Conservation (phyloP, 768 basidiomycete species). For the Crepidotus variabilis region DNA sequence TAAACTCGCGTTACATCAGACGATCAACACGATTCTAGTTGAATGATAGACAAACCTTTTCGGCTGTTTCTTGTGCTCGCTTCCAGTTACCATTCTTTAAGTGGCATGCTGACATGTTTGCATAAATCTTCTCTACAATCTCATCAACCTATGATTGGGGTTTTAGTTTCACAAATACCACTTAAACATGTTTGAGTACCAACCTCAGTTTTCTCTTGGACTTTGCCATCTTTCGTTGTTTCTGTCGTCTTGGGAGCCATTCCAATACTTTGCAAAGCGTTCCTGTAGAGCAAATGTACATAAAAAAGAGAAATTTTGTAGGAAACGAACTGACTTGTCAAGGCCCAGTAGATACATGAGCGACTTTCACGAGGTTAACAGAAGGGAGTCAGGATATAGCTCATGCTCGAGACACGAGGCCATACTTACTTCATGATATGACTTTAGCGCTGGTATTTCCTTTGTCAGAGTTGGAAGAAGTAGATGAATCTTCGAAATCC, state of each 20-base stretch:
- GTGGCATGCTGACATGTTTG: constrained; percentile 84
- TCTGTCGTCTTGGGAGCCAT: constrained; percentile 28
- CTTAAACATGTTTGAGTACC: constrained; percentile 6
- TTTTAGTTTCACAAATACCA: neutral
- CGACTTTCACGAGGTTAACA: constrained; percentile 36
- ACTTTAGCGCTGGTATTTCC: constrained; percentile 49
- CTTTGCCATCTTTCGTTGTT: constrained; percentile 28
- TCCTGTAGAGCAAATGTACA: constrained; percentile 30
- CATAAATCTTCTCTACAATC: constrained; percentile 76
- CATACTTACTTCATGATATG: constrained; percentile 64
- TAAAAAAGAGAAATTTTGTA: neutral
- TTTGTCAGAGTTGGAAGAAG: constrained; percentile 1
- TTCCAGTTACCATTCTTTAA: constrained; percentile 79
- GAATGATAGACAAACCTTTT: constrained; percentile 45
- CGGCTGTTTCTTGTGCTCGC: constrained; percentile 75
- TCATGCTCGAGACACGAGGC: constrained; percentile 6
- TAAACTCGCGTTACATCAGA: constrained; percentile 19
- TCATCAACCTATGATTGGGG: constrained; percentile 54
- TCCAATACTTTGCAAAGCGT: constrained; percentile 52
- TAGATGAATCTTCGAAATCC: constrained; percentile 13
- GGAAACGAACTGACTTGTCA: constrained; percentile 56
- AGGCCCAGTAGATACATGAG: constrained; percentile 72
- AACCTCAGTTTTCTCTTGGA: constrained; percentile 69
- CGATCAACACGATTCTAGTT: neutral
- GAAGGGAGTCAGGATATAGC: neutral